Evolutionary conservation across 1,284 basidiomycete species (phyloP), one percentile per base, ranked within the genome.

Genomic region (Moniliella sp.): DNA sequence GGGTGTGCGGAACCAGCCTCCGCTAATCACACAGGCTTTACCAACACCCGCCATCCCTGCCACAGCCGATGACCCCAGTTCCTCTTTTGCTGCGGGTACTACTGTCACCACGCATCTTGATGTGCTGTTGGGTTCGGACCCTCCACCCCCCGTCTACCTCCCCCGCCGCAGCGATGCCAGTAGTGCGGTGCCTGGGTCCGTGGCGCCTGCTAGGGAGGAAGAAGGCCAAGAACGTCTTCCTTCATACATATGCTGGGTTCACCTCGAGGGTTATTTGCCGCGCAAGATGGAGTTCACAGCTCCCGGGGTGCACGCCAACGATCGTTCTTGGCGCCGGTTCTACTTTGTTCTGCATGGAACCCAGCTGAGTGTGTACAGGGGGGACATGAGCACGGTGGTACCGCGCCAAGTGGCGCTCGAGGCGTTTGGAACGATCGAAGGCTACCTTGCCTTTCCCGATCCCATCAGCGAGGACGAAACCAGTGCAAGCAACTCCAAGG

Each of bases 281-380:
- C 72, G 81, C 31, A 97, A 97, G 68, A 74, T 88, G 75, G 88
- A 97, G 66, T 94, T 94, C 57, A 66, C 63, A 1, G 65, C 70
- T 9, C 81, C 84, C 0, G 81, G 82, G 5, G 67, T 81, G 3
- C 80, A 88, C 57, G 75, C 84, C 11, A 73, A 69, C 52, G 83
- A 93, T 53, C 69, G 88, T 23, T 79, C 80, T 50, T 97, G 88
- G 88, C 73, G 76, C 43, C 68, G 78, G 31, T 72, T 76, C 39
- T 71, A 88, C 50, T 79, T 83, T 58, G 79, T 91, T 43, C 64
- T 97, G 25, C 82, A 93, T 54, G 91, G 88, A 23, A 94, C 88
- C 4, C 68, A 69, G 42, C 74, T 97, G 54, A 70, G 72, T 40
- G 69, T 94, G 34, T 94, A 84, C 67, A 72, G 73, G 47, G 37